phyloP scores from a whole-genome alignment of 495 filamentous ascomycete species.

The Physcia stellaris region DNA sequence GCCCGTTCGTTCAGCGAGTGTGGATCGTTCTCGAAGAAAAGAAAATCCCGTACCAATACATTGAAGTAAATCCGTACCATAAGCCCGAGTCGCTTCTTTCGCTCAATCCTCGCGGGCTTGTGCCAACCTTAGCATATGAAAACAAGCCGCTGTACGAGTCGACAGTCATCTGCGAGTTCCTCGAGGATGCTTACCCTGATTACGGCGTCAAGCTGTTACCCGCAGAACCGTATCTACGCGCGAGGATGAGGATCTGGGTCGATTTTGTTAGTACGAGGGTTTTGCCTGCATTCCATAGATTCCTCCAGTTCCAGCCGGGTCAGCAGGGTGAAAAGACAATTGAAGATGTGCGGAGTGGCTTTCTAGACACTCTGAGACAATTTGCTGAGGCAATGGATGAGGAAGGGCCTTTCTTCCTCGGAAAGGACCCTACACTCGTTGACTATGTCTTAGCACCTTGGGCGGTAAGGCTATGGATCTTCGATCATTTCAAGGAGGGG shows the following conservation, averaged over 20 bases:
- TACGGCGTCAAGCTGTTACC: slow-evolving; percentile 36
- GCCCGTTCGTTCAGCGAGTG: slow-evolving; percentile 50
- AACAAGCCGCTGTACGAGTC: slow-evolving; percentile 52
- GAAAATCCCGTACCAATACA: slow-evolving; percentile 54
- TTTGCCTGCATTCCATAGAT: slow-evolving; percentile 48
- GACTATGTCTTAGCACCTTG: slow-evolving; percentile 55
- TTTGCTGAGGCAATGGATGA: slow-evolving; percentile 46
- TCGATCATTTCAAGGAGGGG: slow-evolving; percentile 61
- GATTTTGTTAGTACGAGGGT: slow-evolving; percentile 51
- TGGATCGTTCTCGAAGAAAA: slow-evolving; percentile 61
- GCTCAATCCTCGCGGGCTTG: slow-evolving; percentile 55
- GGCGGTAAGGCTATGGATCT: slow-evolving; percentile 52
- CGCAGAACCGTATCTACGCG: slow-evolving; percentile 39
- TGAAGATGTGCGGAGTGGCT: slow-evolving; percentile 32
- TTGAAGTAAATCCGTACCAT: slow-evolving; percentile 60
- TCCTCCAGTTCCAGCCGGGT: slow-evolving; percentile 49
- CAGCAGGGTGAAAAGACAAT: slow-evolving; percentile 17
- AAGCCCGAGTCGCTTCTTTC: slow-evolving; percentile 48
- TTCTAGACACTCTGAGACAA: slow-evolving; percentile 35
- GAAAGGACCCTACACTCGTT: slow-evolving; percentile 37
- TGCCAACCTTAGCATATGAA: slow-evolving; percentile 46
- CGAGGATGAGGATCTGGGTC: slow-evolving; percentile 51
- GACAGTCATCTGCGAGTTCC: slow-evolving; percentile 52
- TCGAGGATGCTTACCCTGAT: slow-evolving; percentile 50
- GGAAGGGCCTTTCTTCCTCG: slow-evolving; percentile 51